Conservation (phyloP, 495 filamentous ascomycete genomes). For the Viridothelium virens region DNA sequence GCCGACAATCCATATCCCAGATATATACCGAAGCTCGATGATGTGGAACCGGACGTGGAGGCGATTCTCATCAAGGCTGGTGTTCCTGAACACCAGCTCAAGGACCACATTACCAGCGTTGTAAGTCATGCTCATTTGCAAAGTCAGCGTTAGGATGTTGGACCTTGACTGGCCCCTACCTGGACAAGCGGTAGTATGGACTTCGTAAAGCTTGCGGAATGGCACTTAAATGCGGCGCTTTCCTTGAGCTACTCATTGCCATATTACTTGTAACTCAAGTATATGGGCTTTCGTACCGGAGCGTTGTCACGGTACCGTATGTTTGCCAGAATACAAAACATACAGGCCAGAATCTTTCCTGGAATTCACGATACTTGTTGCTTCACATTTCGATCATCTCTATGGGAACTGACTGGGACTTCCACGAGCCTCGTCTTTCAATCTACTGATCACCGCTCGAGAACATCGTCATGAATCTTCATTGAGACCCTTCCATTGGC, state of each 20-base stretch:
- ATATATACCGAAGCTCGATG: background rate
- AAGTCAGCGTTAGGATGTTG: background rate
- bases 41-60: background rate
- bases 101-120: background rate
- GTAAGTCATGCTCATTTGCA: background rate
- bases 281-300: no score
- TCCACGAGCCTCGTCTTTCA: no score
- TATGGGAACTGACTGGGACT: no score
- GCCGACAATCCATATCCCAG: background rate
- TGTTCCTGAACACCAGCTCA: slow-evolving; percentile 9
- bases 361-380: no score
- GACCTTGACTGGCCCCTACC: background rate
- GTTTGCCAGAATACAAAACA: no score
- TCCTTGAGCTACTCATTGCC: no score
- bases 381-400: no score
- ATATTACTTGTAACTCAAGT: no score
- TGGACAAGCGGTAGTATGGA: background rate
- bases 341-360: no score
- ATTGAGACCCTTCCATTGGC: no score
- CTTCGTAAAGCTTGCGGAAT: background rate
- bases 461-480: background rate
- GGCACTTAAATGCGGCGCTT: background rate
- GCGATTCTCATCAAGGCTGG: background rate
- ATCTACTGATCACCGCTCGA: no score
- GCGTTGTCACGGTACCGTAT: no score